Percentiles rank a stretch among this genome's conserved stretches.
Conservation (phyloP, 192 early-diverging fungal species). For the Coemansia sp. region DNA sequence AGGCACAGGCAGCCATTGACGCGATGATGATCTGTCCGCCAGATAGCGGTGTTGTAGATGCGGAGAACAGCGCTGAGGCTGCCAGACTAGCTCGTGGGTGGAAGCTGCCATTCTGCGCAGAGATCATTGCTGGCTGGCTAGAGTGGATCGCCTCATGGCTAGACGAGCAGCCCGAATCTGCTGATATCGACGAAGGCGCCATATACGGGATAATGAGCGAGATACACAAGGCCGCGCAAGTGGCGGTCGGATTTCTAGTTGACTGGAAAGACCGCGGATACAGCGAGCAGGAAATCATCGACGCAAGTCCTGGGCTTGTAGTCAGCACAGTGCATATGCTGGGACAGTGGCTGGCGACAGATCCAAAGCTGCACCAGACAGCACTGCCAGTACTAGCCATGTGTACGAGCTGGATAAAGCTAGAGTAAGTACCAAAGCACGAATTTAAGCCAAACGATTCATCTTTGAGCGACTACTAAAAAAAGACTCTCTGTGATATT, state of each 20-base stretch:
- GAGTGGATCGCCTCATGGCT: conserved; percentile 42
- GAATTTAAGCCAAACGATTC: neutral
- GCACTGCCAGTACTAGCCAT: conserved; percentile 46
- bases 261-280: conserved; percentile 43
- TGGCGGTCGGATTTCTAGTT: conserved; percentile 25
- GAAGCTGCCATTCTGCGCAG: conserved; percentile 48
- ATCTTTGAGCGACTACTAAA: neutral
- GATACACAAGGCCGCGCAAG: conserved; percentile 27
- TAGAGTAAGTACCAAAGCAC: conserved; percentile 3
- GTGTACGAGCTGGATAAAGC: conserved; percentile 35
- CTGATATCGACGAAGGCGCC: conserved; percentile 15
- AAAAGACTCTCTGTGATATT: neutral
- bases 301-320: conserved; percentile 17
- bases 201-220: conserved; percentile 39
- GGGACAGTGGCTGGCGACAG: conserved; percentile 47
- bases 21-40: conserved; percentile 44
- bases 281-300: conserved; percentile 26
- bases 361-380: conserved; percentile 37
- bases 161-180: conserved; percentile 24
- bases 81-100: conserved; percentile 30
- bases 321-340: conserved; percentile 31
- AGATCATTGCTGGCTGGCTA: conserved; percentile 45
- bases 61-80: neutral
- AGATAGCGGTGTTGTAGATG: neutral
- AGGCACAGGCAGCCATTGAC: conserved; percentile 43